Percentiles rank a stretch among this genome's conserved stretches.
phyloP scores from a whole-genome alignment of 345 rosid species.

The thale cress (Arabidopsis thaliana) region TAIR10.1 NC_003076.8:2668001-2668500 shows the following conservation, averaged over 20 bases:
- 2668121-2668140: slow-evolving; percentile 93
- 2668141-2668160: slow-evolving; percentile 96
- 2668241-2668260: slow-evolving; percentile 99
- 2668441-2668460: slow-evolving; percentile 98
- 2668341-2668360: slow-evolving; percentile 17
- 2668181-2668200: slow-evolving; percentile 94
- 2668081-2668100: slow-evolving; percentile 98
- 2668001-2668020: slow-evolving; percentile 2
- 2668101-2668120: slow-evolving; percentile 96
- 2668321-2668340: slow-evolving; percentile 8
- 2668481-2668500: slow-evolving; percentile 98
- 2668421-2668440: slow-evolving; percentile 90
- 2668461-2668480: slow-evolving; percentile 96
- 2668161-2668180: slow-evolving; percentile 97
- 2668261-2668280: not conserved
- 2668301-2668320: slow-evolving; percentile 14
- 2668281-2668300: not conserved
- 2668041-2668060: slow-evolving; percentile 96
- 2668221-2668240: slow-evolving; percentile 95
- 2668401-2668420: slow-evolving; percentile 85
- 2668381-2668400: slow-evolving; percentile 79
- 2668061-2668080: slow-evolving; percentile 99
- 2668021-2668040: not conserved
- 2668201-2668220: slow-evolving; percentile 90
- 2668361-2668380: slow-evolving; percentile 17